Evolutionary conservation across 129 eudicot species (phyloP), one percentile per base, ranked within the genome.

Genomic region (Silybum marianum): DNA sequence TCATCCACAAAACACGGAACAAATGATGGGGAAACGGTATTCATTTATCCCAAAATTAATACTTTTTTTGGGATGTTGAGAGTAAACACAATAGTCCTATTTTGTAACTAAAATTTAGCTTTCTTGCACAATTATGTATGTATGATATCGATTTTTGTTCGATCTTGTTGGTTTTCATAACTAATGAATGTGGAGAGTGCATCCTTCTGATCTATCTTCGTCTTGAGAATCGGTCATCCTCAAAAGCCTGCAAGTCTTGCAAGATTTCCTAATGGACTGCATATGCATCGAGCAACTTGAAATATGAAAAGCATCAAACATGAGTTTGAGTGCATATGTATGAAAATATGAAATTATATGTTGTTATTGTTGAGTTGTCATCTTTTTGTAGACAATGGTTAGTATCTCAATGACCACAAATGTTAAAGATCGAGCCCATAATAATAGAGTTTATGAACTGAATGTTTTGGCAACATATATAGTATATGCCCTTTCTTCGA

Each of bases 11-110:
- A 74, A 74, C 39, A 46, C 18, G 78, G 67, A 48, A 36, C 19
- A 63, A 74, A 74, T n/a, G 38, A 74, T 74, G 78, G 68, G 66
- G 38, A 74, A 72, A 74, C 32, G 67, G 40, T 25, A 25, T 25
- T 34, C 67, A 48, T 46, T 24, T 74, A 54, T 14, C 78, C 58
- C 2, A 58, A 58, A 58, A 58, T 58, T 22, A 18, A 58, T 58
- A n/a, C 23, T 18, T 5, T 58, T 58, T 58, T n/a, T 58, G 66
- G 66, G 66, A 58, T 58, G 23, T 58, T 58, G 66, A 19, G 66
- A 58, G 22, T 58, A 58, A 51, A 58, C 19, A 24, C 66, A 58
- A 58, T 18, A 58, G 66, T n/a, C 66, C 66, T 9, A 58, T 18
- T 58, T 58, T n/a, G 23, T 58, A 16, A 18, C 16, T 54, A 21